These are phyloP conservation scores for Flaveria robusta DNA, from an alignment of 129 eudicot genomes.

Conservation along the genomic window DNA sequence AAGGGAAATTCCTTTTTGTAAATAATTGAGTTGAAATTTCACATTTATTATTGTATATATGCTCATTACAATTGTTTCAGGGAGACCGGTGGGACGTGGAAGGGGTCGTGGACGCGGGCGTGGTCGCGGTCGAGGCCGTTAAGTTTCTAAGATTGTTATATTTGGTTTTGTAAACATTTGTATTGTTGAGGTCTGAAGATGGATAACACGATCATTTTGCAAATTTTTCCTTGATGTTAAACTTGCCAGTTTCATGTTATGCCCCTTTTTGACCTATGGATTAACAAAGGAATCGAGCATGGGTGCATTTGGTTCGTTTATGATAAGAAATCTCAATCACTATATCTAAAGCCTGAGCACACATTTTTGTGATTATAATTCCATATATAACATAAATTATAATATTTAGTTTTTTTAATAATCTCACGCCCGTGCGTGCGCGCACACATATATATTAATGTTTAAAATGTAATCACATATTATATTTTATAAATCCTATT, in stretches of 20 bases:
- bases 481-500: no score
- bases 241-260: not conserved
- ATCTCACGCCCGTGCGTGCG: no score
- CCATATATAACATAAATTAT: no score
- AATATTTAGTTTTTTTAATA: no score
- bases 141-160: slow-evolving; percentile 33
- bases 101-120: slow-evolving; percentile 95
- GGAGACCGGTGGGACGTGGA: slow-evolving; percentile 85
- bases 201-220: slow-evolving; percentile 24
- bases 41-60: not conserved
- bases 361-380: no score
- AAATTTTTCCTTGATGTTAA: not conserved
- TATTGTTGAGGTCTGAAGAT: slow-evolving; percentile 35
- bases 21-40: not conserved
- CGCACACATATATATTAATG: no score
- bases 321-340: no score
- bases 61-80: slow-evolving; percentile 29
- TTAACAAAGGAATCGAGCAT: not conserved
- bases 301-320: no score
- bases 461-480: no score
- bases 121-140: slow-evolving; percentile 94
- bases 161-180: slow-evolving; percentile 57
- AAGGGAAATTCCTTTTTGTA: not conserved
- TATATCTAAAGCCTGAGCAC: no score
- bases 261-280: not conserved